Base-by-base conservation (phyloP, 768 basidiomycete species). In the Suillus lakei region DNA sequence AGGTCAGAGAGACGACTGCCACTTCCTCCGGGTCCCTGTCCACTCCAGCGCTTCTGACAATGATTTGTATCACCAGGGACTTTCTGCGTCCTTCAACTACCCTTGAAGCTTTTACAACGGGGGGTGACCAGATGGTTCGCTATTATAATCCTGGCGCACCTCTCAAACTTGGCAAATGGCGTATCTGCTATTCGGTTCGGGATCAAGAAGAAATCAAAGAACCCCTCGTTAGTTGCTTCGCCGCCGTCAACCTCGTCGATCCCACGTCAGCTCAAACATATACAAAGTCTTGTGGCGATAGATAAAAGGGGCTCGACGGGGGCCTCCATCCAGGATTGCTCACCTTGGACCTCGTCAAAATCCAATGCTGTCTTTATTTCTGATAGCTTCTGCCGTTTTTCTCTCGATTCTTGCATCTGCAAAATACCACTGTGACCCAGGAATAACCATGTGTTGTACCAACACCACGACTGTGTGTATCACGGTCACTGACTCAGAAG, bases 1-100 rank as follows among this genome's bases (percentile, higher is more conserved):
- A 50, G 48, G 23, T 15, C 23, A 26, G 23, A 50, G 23, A 50
- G 30, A 15, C 30, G 62, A 4, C 36, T 59, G 9, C 55, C 51
- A 23, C 59, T 62, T 23, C 68, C 64, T 39, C 69, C 66, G 3
- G 68, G 69, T 13, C 69, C 69, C 12, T 8, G 13, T 23, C 36
- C 28, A 6, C 15, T 70, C 7, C 69, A 67, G 55, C 39, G 62
- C 46, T 21, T n/a, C 62, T 23, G 50, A 60, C 26, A 44, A n/a
- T 44, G 4, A 12, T n/a, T 44, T n/a, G 21, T 46, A 23, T 46
- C 9, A n/a, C 4, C n/a, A 23, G n/a, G 44, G 44, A 10, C 44
- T 46, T 46, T 46, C 44, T 46, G 21, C 10, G n/a, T 10, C 44
- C 10, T n/a, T 8, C 41, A 18, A 43, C 41, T 2, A 21, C 18